A percentile compares a stretch with the other conserved stretches of the same genome.
Conservation (phyloP, 2,329 filamentous ascomycete species). For the Septoria linicola region DNA sequence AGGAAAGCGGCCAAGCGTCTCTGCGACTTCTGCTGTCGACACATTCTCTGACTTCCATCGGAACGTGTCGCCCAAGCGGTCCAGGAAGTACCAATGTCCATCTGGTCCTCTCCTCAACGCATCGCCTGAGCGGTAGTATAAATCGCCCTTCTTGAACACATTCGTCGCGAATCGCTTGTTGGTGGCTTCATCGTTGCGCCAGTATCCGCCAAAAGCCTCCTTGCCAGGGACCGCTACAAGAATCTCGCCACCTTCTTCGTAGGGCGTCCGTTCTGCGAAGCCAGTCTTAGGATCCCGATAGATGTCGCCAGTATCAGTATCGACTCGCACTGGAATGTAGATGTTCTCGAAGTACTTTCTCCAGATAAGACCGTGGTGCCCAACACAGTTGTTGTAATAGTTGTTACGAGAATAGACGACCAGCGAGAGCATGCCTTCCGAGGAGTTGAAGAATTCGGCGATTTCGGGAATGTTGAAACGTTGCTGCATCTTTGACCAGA, state of each 20-base stretch:
- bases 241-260: conserved; percentile 70
- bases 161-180: conserved; percentile 52
- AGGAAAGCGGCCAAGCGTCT: conserved; percentile 43
- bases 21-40: conserved; percentile 47
- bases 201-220: conserved; percentile 66
- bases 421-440: conserved; percentile 66
- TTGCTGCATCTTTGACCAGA: conserved; percentile 64
- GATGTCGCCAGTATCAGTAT: conserved; percentile 66
- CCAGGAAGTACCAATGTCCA: conserved; percentile 49
- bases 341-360: conserved; percentile 54
- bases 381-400: conserved; percentile 63
- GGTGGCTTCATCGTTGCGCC: conserved; percentile 65
- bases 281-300: conserved; percentile 65
- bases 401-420: conserved; percentile 53
- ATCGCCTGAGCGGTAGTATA: conserved; percentile 49
- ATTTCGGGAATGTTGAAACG: conserved; percentile 64
- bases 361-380: conserved; percentile 66
- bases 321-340: conserved; percentile 67
- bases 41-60: conserved; percentile 52
- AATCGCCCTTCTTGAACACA: conserved; percentile 47
- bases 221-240: conserved; percentile 61
- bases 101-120: conserved; percentile 44
- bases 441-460: conserved; percentile 74
- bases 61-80: conserved; percentile 48
- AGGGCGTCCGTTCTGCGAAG: conserved; percentile 62